These are phyloP conservation scores for Trichoderma sp. DNA, from an alignment of 2,329 filamentous ascomycete species.

Conservation along the genomic window DNA sequence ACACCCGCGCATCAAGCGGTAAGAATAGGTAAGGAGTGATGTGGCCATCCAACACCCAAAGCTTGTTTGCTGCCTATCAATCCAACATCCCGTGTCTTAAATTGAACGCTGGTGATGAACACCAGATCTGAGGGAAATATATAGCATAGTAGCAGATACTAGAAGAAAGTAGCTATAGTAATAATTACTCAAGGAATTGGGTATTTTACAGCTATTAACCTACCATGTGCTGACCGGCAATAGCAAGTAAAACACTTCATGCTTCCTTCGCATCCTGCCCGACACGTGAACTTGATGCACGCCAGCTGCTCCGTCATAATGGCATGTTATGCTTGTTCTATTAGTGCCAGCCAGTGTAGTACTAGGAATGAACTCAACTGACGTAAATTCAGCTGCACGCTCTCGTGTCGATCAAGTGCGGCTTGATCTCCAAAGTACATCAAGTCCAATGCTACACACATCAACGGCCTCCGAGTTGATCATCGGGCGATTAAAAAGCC, in stretches of 20 bases:
- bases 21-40: neutral
- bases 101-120: neutral
- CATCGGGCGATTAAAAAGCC: neutral
- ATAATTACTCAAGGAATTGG: neutral
- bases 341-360: neutral
- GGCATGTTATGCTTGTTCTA: neutral
- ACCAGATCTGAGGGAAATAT: neutral
- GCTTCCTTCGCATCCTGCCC: neutral
- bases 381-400: neutral
- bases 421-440: neutral
- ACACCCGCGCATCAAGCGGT: neutral
- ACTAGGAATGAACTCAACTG: neutral
- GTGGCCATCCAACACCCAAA: neutral
- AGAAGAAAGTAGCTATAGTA: no score
- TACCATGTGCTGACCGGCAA: no score
- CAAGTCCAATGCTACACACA: neutral
- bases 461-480: neutral
- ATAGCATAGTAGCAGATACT: no score
- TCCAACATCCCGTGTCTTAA: neutral
- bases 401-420: constrained; percentile 1
- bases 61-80: neutral
- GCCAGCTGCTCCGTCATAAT: neutral
- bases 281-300: neutral
- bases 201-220: neutral
- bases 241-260: neutral